Evolutionary conservation across 129 eudicot species (phyloP).

Genomic region (Chrysanthemum seticuspe): DNA sequence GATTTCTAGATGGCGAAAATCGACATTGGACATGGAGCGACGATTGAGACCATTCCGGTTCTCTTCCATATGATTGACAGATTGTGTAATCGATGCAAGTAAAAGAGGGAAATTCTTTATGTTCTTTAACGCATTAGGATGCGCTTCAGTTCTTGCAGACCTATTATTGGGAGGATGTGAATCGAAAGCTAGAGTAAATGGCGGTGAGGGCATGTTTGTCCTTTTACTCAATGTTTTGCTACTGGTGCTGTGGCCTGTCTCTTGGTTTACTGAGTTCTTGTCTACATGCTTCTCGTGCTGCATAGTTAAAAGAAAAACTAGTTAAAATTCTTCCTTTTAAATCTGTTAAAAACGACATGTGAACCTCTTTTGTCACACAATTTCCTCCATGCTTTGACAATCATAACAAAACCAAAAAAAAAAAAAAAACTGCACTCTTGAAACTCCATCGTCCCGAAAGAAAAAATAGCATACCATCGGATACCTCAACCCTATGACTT

Average conservation of each 20-base stretch:
- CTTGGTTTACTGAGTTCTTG: constrained; percentile 36
- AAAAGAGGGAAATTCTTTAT: constrained; percentile 78
- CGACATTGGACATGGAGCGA: constrained; percentile 62
- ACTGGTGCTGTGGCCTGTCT: constrained; percentile 28
- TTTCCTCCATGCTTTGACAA: not conserved
- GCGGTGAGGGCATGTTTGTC: constrained; percentile 43
- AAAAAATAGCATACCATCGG: too few relatives aligned
- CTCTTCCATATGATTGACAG: constrained; percentile 56
- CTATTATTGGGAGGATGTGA: constrained; percentile 41
- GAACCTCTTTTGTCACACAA: not conserved
- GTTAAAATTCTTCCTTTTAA: not conserved
- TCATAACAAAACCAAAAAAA: too few relatives aligned
- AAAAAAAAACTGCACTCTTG: too few relatives aligned
- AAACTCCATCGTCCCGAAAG: too few relatives aligned
- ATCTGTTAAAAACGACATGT: not conserved
- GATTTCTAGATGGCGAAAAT: constrained; percentile 58
- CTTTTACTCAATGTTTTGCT: constrained; percentile 34
- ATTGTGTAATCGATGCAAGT: constrained; percentile 67
- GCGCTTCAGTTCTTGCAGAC: constrained; percentile 76
- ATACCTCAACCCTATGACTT: too few relatives aligned
- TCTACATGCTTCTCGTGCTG: constrained; percentile 45
- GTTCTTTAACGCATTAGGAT: constrained; percentile 81
- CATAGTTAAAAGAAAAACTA: not conserved
- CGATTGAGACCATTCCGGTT: constrained; percentile 49
- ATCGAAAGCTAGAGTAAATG: constrained; percentile 46